phyloP scores from a whole-genome alignment of 441 rosid species.

The Populus hybrid region DNA sequence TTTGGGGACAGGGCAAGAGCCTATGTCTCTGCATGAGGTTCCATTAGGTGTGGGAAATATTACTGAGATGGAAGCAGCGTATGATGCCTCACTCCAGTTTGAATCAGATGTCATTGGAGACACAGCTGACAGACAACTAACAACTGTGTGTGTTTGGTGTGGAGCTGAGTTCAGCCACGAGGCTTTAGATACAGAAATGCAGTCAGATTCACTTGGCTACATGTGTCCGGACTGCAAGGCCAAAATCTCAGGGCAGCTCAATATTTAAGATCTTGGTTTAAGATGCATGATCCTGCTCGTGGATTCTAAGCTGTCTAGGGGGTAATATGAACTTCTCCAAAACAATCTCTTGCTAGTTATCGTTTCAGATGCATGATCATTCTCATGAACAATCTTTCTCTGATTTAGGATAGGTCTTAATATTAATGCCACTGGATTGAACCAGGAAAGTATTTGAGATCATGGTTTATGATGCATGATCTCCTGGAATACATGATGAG shows the following conservation, averaged over 20 bases:
- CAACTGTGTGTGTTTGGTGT: conserved; percentile 65
- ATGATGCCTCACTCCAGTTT: conserved; percentile 32
- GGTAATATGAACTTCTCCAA: conserved; percentile 6
- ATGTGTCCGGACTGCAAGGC: conserved; percentile 75
- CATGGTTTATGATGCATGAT: neutral
- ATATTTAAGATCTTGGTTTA: conserved; percentile 18
- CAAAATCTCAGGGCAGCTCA: conserved; percentile 48
- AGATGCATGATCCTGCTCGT: conserved; percentile 6
- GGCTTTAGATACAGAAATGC: conserved; percentile 43
- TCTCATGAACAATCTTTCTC: neutral
- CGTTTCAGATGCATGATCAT: too few species aligned
- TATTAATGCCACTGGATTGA: neutral
- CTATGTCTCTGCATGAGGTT: conserved; percentile 29
- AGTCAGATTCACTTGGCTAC: conserved; percentile 63
- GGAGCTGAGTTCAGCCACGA: conserved; percentile 61
- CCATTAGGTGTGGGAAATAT: conserved; percentile 31
- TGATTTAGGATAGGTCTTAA: neutral
- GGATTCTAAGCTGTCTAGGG: conserved; percentile 1
- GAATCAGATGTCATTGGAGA: conserved; percentile 34
- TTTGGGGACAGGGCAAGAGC: conserved; percentile 32
- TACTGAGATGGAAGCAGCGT: conserved; percentile 28
- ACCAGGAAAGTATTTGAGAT: neutral
- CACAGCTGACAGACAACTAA: conserved; percentile 22
- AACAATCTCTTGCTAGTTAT: neutral
- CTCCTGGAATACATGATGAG: neutral